Base-by-base conservation (phyloP, 177 flowering plant genomes). In the Tripterygium wilfordii region DNA sequence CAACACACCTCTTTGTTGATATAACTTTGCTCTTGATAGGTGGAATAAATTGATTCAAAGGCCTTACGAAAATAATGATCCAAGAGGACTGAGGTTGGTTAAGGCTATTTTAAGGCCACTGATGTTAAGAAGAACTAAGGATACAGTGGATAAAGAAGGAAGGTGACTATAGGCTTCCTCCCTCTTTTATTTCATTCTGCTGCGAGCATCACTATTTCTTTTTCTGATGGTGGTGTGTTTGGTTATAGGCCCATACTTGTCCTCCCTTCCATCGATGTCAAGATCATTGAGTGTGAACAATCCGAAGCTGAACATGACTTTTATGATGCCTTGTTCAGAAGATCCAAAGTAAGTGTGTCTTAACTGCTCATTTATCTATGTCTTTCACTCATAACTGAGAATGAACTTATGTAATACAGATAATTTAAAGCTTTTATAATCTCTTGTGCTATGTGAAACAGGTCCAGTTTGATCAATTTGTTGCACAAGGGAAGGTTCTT, bases 61-160 rank as follows among this genome's bases (percentile, higher is more conserved):
- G 66, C 86, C 95, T 44, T 83, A 77, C 53, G 95, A 86, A 40
- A 63, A 48, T 59, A 86, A 83, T 28, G 86, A 81, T 55, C 74
- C 51, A 19, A 75, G 80, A 67, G 91, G 79, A 2, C 25, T 81
- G 56, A 66, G 55, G 45, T 57, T 77, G 60, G 63, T 83, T 29
- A 81, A 76, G 60, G 77, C 86, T 25, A 81, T 86, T 49, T 45
- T 83, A 36, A 75, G 75, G 64, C 74, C 86, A 38, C 53, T 83
- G 32, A 86, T 86, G 95, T 57, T 86, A 53, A 75, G 88, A 62
- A 77, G 90, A 67, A 83, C 86, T 31, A 86, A 83, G 63, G 86
- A 81, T 9, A 68, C 81, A 10, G 74, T 60, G 45, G 91, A 86
- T 45, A 74, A 71, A 57, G 64, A 72, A 33, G 91, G 95, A 71